These are phyloP conservation scores for Kwoniella mangroviensis DNA, from an alignment of 768 basidiomycete genomes.

Conservation along the genomic window DNA sequence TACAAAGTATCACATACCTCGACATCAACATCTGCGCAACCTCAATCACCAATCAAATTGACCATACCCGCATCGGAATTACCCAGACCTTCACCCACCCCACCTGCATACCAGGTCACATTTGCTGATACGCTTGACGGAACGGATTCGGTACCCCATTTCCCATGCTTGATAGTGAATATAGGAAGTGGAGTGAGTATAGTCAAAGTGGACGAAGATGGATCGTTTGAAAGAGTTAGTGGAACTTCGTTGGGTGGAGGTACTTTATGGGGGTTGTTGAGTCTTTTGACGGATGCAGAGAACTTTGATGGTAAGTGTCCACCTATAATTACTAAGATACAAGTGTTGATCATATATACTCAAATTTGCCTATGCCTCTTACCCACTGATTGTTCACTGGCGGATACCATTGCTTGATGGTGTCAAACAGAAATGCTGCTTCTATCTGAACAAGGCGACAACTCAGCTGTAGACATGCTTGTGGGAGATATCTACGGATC, in stretches of 20 bases:
- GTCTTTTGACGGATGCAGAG: conserved; percentile 89
- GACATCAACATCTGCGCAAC: conserved; percentile 2
- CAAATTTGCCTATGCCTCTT: too few species aligned
- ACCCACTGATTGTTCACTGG: too few species aligned
- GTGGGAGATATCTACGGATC: conserved; percentile 99
- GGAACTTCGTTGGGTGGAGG: conserved; percentile 97
- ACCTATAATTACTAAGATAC: too few species aligned
- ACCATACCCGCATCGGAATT: conserved; percentile 59
- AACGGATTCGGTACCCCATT: conserved; percentile 65
- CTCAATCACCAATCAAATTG: conserved; percentile 21
- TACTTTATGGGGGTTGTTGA: conserved; percentile 94
- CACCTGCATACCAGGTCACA: conserved; percentile 83
- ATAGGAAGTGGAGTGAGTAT: conserved; percentile 98
- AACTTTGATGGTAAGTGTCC: conserved; percentile 85
- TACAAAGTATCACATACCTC: conserved; percentile 63
- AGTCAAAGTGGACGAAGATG: conserved; percentile 95
- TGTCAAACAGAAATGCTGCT: conserved; percentile 82
- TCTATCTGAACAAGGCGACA: conserved; percentile 91
- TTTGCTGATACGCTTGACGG: conserved; percentile 68
- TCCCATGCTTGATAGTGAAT: conserved; percentile 95
- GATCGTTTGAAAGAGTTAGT: conserved; percentile 91
- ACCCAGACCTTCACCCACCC: conserved; percentile 86
- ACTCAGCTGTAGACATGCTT: conserved; percentile 94
- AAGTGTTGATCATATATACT: too few species aligned
- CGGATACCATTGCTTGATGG: not conserved